Evolutionary conservation across 2,329 filamentous ascomycete species (phyloP), one percentile per base, ranked within the genome.

Genomic region (Penicillium sumatraense): DNA sequence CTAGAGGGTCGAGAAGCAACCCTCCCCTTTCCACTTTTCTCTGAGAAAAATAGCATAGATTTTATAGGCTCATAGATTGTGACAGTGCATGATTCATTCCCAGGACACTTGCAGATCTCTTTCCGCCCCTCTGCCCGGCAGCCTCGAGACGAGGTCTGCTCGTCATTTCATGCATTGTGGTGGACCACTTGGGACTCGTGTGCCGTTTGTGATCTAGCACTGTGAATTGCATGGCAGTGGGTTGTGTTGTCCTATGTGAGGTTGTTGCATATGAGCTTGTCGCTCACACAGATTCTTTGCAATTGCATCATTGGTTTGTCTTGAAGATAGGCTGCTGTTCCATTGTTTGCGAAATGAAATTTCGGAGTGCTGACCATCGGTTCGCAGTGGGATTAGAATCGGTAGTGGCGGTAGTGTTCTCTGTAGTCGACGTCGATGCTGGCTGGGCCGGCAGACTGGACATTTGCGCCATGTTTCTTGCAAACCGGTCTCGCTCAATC

Each of bases 341-440:
- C 87, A 96, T 91, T 1, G 91, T 97, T 38, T 87, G 83, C 1
- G 90, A 88, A 49, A 97, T 96, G 69, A 93, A 96, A 9, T 81
- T 86, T 65, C 93, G 85, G 73, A 98, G 72, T 14, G 91, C 91
- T 26, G 89, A 89, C 89, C 91, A 97, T 52, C 89, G 80, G 66
- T 81, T 85, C 9, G 83, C 77, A 14, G 82, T 85, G 1, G 75
- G 63, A 24, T 63, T 62, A 16, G 67, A 21, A 27, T 57, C 60
- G 27, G 57, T 23, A 24, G 55, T 56, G 27, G 57, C 23, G 26
- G 55, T 56, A 20, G 61, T 23, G 38, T 60, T 60, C 11, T 44
- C 14, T 44, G 61, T 20, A 6, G 68, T 51, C 66, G n/a, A 16
- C 23, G 68, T 51, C 66, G n/a, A 16, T 29, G 71, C 59, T 61